Evolutionary conservation across 768 basidiomycete species (phyloP), one percentile per base, ranked within the genome.

Genomic region (Dacryopinax spathularia): DNA sequence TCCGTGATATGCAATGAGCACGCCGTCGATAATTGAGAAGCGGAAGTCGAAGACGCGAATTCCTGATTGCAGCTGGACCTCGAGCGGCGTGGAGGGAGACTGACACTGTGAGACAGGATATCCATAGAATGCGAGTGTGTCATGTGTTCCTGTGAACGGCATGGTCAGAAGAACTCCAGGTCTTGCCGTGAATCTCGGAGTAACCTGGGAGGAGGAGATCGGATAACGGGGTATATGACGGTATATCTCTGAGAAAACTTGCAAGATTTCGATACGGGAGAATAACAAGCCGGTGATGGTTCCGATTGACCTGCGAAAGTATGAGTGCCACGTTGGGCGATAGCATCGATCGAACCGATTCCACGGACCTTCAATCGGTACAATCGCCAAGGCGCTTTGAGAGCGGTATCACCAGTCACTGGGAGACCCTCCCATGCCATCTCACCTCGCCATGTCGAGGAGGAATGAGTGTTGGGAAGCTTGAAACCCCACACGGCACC

Each of bases 51-150:
- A 43, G 34, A 68, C 67, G 20, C 68, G 41, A 27, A 93, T 86
- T 5, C 92, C 93, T 16, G 82, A 82, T 13, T 76, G 74, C 10
- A 97, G 79, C 73, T 97, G 93, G 20, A 77, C 74, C 31, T 75
- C 75, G 27, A 95, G 81, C 0, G 85, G 81, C 0, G 82, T 86
- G 2, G 74, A 70, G 9, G 75, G 75, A 34, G 82, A 81, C 72
- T 96, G 92, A 70, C 93, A 97, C 71, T 95, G 91, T 0, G 89
- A 88, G 35, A 94, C 75, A 0, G 88, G 88, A 84, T 87, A 89
- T 15, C 88, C 88, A 67, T 91, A 86, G 66, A 90, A 83, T 9
- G 90, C 86, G 84, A 91, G 85, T 3, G 85, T 84, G 70, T 88
- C 84, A 68, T 88, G 86, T 0, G 85, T 87, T 33, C 84, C 84